Evolutionary conservation across 345 rosid species (phyloP).

Genomic region (Geranium rotundifolium): DNA sequence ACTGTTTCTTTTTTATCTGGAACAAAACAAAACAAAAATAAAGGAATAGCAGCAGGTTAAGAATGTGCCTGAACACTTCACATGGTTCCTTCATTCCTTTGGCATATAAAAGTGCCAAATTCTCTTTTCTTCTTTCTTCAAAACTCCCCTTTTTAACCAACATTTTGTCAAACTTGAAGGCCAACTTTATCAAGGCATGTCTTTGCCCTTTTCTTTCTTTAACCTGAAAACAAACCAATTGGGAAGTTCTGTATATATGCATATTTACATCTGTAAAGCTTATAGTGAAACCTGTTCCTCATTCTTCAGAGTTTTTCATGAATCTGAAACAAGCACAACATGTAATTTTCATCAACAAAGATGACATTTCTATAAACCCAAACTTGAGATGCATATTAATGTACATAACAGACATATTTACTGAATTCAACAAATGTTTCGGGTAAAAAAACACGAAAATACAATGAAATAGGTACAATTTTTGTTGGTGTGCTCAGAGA

Average conservation of each 20-base stretch:
- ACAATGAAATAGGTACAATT: conserved; percentile 6
- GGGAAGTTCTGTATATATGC: not conserved
- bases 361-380: no score
- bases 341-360: no score
- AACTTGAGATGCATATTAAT: not conserved
- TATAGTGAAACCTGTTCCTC: no score
- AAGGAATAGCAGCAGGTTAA: no score
- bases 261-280: no score
- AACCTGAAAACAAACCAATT: not conserved
- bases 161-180: not conserved
- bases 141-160: not conserved
- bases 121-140: not conserved
- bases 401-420: conserved; percentile 8
- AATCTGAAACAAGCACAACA: no score
- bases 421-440: conserved; percentile 2
- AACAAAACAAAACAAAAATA: no score
- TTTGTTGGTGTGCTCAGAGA: conserved; percentile 18
- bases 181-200: not conserved
- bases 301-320: no score
- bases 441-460: conserved; percentile 1
- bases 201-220: not conserved
- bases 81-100: not conserved
- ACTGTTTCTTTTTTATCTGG: no score
- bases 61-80: no score
- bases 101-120: not conserved